Evolutionary conservation across 306 rosid species (phyloP).

Genomic region (Medicago lupulina): DNA sequence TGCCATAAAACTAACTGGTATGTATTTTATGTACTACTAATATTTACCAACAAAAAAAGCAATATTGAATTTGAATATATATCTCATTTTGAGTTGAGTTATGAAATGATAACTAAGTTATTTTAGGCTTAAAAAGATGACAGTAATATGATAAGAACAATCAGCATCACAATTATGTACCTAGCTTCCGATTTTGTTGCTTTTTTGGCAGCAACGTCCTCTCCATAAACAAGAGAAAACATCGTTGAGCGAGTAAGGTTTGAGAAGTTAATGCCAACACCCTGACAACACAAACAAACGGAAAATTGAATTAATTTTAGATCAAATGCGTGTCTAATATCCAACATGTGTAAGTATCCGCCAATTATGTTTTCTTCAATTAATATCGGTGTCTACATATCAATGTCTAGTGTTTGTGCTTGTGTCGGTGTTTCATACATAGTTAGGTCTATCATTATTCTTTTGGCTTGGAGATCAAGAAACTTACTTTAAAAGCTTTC

Average conservation of each 20-base stretch:
- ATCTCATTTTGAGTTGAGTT: no score
- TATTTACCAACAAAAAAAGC: no score
- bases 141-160: background rate
- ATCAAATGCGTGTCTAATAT: background rate
- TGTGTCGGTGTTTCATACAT: no score
- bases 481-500: conserved; percentile 55
- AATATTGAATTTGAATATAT: no score
- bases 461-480: background rate
- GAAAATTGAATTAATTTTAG: background rate
- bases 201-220: conserved; percentile 62
- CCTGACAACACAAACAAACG: conserved; percentile 48
- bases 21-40: no score
- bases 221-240: conserved; percentile 70
- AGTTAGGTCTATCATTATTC: no score
- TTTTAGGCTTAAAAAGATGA: no score
- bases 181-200: conserved; percentile 84
- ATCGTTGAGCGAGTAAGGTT: conserved; percentile 62
- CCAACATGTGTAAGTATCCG: background rate
- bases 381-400: no score
- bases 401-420: background rate
- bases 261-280: conserved; percentile 72
- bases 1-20: no score
- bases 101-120: no score
- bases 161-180: conserved; percentile 47
- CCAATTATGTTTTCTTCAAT: no score